Evolutionary conservation across 2,329 filamentous ascomycete genomes (phyloP).

Genomic region (Aspergillus jensenii): DNA sequence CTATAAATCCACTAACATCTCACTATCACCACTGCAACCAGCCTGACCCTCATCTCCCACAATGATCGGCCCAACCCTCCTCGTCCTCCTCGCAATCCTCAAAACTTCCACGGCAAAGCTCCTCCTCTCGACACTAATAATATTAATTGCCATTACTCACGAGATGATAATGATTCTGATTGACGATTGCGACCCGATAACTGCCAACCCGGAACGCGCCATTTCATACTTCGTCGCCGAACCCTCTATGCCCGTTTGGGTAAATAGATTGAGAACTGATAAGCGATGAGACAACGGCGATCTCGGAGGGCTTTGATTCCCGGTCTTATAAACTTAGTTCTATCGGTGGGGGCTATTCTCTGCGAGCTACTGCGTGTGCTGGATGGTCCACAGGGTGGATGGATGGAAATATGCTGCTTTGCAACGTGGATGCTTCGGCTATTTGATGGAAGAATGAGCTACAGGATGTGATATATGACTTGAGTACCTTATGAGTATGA

Average conservation of each 20-base stretch:
- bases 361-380: neutral
- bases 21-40: neutral
- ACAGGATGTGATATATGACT: neutral
- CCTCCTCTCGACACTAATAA: neutral
- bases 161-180: conserved; percentile 4
- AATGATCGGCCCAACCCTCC: neutral
- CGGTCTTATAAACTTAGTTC: neutral
- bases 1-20: neutral
- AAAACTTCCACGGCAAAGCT: conserved; percentile 1
- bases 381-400: neutral
- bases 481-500: neutral
- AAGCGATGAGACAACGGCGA: neutral
- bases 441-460: neutral
- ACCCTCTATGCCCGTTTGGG: neutral
- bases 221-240: neutral
- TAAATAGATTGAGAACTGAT: conserved; percentile 5
- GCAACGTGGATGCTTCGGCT: neutral
- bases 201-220: neutral
- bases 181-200: neutral
- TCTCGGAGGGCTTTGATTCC: neutral
- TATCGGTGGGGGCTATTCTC: neutral
- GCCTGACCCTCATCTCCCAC: neutral
- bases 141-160: neutral
- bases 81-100: neutral
- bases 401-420: neutral